Evolutionary conservation across 2,329 filamentous ascomycete genomes (phyloP), one percentile per base, ranked within the genome.

Genomic region (Cryphonectria radicalis): DNA sequence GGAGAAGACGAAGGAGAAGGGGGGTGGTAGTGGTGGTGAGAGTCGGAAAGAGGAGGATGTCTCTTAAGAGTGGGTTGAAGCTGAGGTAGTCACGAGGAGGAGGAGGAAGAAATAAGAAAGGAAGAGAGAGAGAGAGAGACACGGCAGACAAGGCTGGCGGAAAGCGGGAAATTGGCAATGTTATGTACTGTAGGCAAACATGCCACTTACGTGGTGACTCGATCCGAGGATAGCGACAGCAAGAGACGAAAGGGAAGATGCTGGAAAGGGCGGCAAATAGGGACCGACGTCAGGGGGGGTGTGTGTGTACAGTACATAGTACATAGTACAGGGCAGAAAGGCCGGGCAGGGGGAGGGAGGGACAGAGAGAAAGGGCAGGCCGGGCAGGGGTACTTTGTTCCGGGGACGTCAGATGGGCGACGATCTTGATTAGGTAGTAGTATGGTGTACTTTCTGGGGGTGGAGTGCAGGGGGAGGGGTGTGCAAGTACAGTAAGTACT

Each of bases 251-350:
- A 72, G 68, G 70, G 72, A 73, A 73, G 70, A 72, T 72, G 72
- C 70, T 73, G 70, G 72, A 69, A 73, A 63, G 32, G 70, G 70
- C 72, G 72, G 71, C 71, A 67, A 67, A 68, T 60, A 46, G 63
- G 66, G 55, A 53, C 37, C 60, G 69, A 65, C 59, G 66, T 66
- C 69, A 63, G 67, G 66, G 66, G 63, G 57, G 40, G 55, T 53
- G 65, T 32, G 60, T 55, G 68, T 42, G 62, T 63, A 40, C 63
- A 57, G 43, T 32, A 63, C 50, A 32, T 32, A 32, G 32, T 32
- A 32, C 32, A 32, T 32, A 57, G 67, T 68, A 57, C 42, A 37
- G 28, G 8, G 57, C 37, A 62, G 68, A 60, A 46, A 46, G 46
- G 46, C 46, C 17, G 43, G 43, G 43, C 14, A 19, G 43, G 17